Base-by-base conservation (phyloP, 345 rosid species). In the Acer saccharum region DNA sequence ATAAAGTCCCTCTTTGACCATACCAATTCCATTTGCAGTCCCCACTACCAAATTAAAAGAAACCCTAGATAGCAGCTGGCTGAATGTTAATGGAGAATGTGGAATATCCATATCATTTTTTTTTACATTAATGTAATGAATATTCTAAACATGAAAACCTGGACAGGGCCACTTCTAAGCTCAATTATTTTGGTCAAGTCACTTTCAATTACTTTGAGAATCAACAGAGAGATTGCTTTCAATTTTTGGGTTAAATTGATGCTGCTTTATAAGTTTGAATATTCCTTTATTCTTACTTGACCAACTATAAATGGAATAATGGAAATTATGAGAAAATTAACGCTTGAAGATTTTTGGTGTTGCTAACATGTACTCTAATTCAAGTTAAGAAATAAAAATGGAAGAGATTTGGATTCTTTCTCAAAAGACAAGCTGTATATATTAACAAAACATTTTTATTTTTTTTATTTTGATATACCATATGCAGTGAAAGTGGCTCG, bases 191-290 rank as follows among this genome's bases (percentile, higher is more conserved):
- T 68, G 65, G 82, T 68, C 74, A 20, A 72, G 84, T 76, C 76
- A 65, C 79, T 73, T 32, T 78, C 74, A 76, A 8, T 27, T 72
- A 69, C 77, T 76, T 79, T 74, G 81, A 66, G 79, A 65, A 76
- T 77, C 71, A 73, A 29, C 80, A 70, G 32, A 61, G 61, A 25
- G 46, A 41, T 67, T 6, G 65, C 80, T 48, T 80, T 43, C 70
- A 68, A 68, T 78, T 62, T 57, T 69, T 43, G 32, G 65, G 66
- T 77, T 67, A 82, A 83, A 81, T 83, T 66, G 76, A 71, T 70
- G 79, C 32, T 79, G 81, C 88, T 85, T 85, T 83, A 77, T 70
- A 46, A 66, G 21, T 78, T 81, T 85, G 84, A 83, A 85, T 85
- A 83, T 85, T 79, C 88, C 76, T 81, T 41, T 77, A 72, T 76